Evolutionary conservation across 495 filamentous ascomycete species (phyloP).

Genomic region (Lasiosphaeriaceae sp.): DNA sequence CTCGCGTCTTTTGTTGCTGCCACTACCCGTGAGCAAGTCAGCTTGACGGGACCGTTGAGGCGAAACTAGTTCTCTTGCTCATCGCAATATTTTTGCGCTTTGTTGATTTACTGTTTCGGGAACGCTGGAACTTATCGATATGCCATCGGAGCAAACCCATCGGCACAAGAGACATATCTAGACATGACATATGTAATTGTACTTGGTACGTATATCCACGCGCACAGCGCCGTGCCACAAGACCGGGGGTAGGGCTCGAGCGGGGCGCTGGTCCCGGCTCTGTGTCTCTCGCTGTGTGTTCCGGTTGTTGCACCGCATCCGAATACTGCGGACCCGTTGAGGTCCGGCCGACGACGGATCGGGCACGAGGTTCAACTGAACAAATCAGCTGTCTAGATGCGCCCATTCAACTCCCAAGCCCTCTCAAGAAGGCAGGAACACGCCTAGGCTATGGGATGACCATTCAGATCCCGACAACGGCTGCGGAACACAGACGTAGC

Average conservation of each 20-base stretch:
- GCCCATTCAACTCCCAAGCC: background rate
- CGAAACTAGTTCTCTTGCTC: background rate
- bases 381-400: background rate
- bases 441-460: background rate
- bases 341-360: conserved; percentile 8
- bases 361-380: conserved; percentile 3
- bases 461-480: background rate
- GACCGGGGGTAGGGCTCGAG: background rate
- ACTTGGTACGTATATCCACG: background rate
- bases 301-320: conserved; percentile 16
- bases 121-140: background rate
- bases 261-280: background rate
- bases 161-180: no score
- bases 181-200: background rate
- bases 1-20: background rate
- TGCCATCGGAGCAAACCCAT: conserved; percentile 3
- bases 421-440: background rate
- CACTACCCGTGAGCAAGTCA: background rate
- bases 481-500: background rate
- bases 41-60: background rate
- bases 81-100: background rate
- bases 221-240: background rate
- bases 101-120: conserved; percentile 1
- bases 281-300: conserved; percentile 13
- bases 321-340: conserved; percentile 1